A percentile compares a stretch with the other conserved stretches of the same genome.
These are phyloP conservation scores for Cryphonectria carpinicola DNA, from an alignment of 2,329 filamentous ascomycete genomes.

Conservation along the genomic window DNA sequence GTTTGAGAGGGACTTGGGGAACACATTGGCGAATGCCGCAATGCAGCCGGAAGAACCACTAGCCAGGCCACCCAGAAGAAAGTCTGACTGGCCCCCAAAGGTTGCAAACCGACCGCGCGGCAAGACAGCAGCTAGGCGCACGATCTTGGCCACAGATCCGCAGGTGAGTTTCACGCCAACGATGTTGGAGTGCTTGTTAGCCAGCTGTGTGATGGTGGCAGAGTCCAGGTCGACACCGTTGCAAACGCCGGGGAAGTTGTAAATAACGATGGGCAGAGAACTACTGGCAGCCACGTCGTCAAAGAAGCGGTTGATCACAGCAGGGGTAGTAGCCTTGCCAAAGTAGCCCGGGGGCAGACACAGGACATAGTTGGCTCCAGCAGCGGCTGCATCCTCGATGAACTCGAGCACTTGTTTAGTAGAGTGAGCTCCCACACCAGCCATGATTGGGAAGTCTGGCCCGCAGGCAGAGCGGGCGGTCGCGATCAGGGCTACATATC, in stretches of 20 bases:
- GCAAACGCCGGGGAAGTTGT: constrained; percentile 72
- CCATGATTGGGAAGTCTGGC: constrained; percentile 61
- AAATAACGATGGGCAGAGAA: constrained; percentile 63
- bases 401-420: constrained; percentile 66
- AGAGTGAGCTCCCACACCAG: constrained; percentile 66
- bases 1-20: constrained; percentile 57
- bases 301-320: constrained; percentile 64
- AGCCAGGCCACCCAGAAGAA: constrained; percentile 63
- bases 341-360: constrained; percentile 69
- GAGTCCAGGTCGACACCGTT: constrained; percentile 72
- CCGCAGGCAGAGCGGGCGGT: constrained; percentile 59
- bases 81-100: constrained; percentile 75
- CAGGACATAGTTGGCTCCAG: constrained; percentile 64
- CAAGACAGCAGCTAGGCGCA: constrained; percentile 58
- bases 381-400: constrained; percentile 60
- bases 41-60: constrained; percentile 64
- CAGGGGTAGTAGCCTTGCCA: constrained; percentile 61
- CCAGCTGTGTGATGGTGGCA: constrained; percentile 60
- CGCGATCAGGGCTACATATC: constrained; percentile 48
- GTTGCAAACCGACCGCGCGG: constrained; percentile 63
- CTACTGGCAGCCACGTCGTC: constrained; percentile 56
- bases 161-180: constrained; percentile 71
- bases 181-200: constrained; percentile 53
- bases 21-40: constrained; percentile 66
- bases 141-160: constrained; percentile 69